Evolutionary conservation across 805 yeast species (phyloP).

Genomic region (Yarrowia sp.): DNA sequence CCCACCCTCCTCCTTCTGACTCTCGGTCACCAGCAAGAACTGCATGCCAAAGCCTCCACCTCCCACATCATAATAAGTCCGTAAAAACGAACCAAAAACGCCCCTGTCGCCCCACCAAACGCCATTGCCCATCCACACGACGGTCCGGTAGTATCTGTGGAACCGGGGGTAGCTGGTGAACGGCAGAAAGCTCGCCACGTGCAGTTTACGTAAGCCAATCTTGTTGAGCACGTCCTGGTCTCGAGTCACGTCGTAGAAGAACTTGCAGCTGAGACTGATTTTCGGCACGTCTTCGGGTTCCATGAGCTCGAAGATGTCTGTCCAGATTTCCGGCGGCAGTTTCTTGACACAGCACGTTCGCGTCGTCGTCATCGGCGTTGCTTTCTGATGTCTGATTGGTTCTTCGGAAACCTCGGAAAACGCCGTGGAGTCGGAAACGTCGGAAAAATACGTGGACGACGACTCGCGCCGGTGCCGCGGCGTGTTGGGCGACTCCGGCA

Average conservation of each 20-base stretch:
- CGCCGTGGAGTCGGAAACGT: slow-evolving; percentile 17
- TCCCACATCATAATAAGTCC: not conserved
- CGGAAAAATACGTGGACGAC: slow-evolving; percentile 9
- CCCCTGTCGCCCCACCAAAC: slow-evolving; percentile 35
- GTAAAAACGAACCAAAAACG: slow-evolving; percentile 20
- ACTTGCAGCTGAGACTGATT: not conserved
- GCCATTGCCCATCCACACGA: slow-evolving; percentile 29
- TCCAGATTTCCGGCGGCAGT: slow-evolving; percentile 33
- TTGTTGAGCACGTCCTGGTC: slow-evolving; percentile 25
- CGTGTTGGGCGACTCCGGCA: slow-evolving; percentile 1
- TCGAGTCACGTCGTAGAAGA: not conserved
- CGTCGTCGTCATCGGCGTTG: not conserved
- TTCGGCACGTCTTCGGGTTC: slow-evolving; percentile 13
- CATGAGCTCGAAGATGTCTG: slow-evolving; percentile 13
- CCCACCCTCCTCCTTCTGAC: too few relatives aligned
- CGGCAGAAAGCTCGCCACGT: not conserved
- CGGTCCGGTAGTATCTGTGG: slow-evolving; percentile 10
- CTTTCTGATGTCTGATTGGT: not conserved
- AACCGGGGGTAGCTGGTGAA: slow-evolving; percentile 29
- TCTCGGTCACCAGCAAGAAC: slow-evolving; percentile 7
- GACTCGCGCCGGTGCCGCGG: slow-evolving; percentile 22
- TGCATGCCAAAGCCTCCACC: slow-evolving; percentile 12
- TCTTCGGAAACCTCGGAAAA: slow-evolving; percentile 3
- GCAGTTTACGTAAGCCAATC: slow-evolving; percentile 16
- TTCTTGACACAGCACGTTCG: not conserved